Conservation (phyloP, 257 asterid species). For the Petunia secreta region DNA sequence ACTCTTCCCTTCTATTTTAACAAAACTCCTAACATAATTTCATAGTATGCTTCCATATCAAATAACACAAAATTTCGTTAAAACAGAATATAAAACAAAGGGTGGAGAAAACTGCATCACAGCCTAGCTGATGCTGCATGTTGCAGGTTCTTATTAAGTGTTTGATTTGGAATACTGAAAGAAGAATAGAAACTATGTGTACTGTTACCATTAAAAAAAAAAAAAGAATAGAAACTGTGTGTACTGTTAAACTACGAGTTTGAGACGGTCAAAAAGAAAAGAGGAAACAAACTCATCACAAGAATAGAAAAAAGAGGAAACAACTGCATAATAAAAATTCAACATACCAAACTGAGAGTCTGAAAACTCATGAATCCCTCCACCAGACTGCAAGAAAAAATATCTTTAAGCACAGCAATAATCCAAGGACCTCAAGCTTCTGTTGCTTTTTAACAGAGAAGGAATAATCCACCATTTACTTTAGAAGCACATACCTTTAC, state of each 20-base stretch:
- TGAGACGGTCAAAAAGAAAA: too few relatives aligned
- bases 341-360: conserved; percentile 98
- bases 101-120: too few relatives aligned
- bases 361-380: conserved; percentile 99
- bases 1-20: background rate
- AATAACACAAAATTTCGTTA: background rate
- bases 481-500: conserved; percentile 70
- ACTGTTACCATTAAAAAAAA: too few relatives aligned
- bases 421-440: background rate
- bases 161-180: too few relatives aligned
- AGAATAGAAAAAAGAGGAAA: too few relatives aligned
- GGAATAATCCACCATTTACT: background rate
- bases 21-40: background rate
- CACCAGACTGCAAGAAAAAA: conserved; percentile 88
- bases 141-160: background rate
- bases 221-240: too few relatives aligned
- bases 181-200: too few relatives aligned
- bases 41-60: background rate
- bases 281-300: background rate
- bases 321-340: background rate
- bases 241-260: too few relatives aligned
- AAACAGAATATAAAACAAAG: background rate
- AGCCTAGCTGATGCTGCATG: too few relatives aligned
- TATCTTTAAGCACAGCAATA: conserved; percentile 27
- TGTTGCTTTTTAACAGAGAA: background rate